Base-by-base conservation (phyloP, 2,329 filamentous ascomycete genomes). In the Beauveria australis region DNA sequence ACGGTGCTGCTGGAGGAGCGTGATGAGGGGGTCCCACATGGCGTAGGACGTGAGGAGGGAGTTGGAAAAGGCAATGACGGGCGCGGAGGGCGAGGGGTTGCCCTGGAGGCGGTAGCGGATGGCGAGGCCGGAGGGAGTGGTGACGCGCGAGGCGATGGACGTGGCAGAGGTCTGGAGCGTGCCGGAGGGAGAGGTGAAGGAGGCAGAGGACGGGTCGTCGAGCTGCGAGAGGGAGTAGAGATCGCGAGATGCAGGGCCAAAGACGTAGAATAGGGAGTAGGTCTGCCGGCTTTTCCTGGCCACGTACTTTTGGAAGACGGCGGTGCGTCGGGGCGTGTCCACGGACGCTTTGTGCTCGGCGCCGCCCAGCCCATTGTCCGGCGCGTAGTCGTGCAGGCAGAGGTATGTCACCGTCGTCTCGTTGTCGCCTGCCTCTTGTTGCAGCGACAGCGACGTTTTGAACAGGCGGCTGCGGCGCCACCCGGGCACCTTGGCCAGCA, bases 1-100 rank as follows among this genome's bases (percentile, higher is more conserved):
- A 26, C 86, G 83, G 43, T 82, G 68, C 0, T 74, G 71, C 55
- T 81, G 80, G 65, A 94, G 80, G n/a, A 83, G 75, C 1, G 77
- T 74, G 1, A 94, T 75, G 62, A 95, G 84, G 1, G 79, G 78
- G 67, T 94, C 88, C 91, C 91, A 96, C 82, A 96, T 94, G 70
- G 83, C 79, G 64, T 88, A 81, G 53, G 87, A 85, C 2, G 89
- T 90, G 8, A 96, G 82, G 54, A 96, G 86, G 1, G 88, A 92
- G 77, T 95, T 95, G 73, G 81, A 81, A 66, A 92, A 88, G 22
- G 91, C 85, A 12, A 96, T 79, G 0, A 88, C 81, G 0, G 91
- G 91, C 0, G 90, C 89, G 22, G 81, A 70, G 0, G 86, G 83
- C 37, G 86, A 79, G 0, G 82, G 68, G 64, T 83, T 88, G 59